Evolutionary conservation across 495 filamentous ascomycete genomes (phyloP).

Genomic region (Penicillium canescens): DNA sequence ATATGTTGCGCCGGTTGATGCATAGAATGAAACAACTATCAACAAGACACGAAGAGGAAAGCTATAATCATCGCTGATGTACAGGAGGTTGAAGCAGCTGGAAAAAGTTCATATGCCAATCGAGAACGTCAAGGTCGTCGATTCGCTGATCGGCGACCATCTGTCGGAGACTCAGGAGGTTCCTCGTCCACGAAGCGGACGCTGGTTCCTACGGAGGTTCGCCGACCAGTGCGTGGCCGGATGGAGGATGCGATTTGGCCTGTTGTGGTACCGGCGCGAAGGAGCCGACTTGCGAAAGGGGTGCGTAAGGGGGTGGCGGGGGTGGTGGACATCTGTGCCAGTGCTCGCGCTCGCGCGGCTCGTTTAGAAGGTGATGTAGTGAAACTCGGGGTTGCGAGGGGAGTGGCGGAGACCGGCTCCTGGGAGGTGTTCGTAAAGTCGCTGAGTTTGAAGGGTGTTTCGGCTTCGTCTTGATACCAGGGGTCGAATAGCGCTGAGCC

Average conservation of each 20-base stretch:
- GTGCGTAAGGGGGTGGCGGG: conserved; percentile 48
- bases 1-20: conserved; percentile 32
- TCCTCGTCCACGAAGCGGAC: conserved; percentile 49
- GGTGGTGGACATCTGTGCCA: conserved; percentile 54
- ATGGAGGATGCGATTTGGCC: conserved; percentile 27
- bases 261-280: conserved; percentile 34
- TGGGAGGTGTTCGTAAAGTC: conserved; percentile 41
- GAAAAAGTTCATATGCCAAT: conserved; percentile 13
- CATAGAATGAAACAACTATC: conserved; percentile 19
- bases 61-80: conserved; percentile 16
- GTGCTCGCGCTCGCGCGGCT: conserved; percentile 50
- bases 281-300: conserved; percentile 46
- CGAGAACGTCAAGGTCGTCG: conserved; percentile 29
- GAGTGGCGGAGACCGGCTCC: conserved; percentile 34
- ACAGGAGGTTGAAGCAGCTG: conserved; percentile 6
- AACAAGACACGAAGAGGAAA: conserved; percentile 10
- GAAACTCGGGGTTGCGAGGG: conserved; percentile 53
- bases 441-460: conserved; percentile 50
- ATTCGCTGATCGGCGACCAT: conserved; percentile 39
- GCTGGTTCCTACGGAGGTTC: conserved; percentile 37
- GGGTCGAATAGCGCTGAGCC: conserved; percentile 43
- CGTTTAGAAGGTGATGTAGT: conserved; percentile 59
- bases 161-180: conserved; percentile 43
- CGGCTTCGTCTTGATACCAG: conserved; percentile 37
- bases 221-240: conserved; percentile 31